Percentiles rank a stretch among this genome's conserved stretches.
These are phyloP conservation scores for Creolimax fragrantissima DNA, from an alignment of 78 protist genomes.

Conservation along the genomic window DNA sequence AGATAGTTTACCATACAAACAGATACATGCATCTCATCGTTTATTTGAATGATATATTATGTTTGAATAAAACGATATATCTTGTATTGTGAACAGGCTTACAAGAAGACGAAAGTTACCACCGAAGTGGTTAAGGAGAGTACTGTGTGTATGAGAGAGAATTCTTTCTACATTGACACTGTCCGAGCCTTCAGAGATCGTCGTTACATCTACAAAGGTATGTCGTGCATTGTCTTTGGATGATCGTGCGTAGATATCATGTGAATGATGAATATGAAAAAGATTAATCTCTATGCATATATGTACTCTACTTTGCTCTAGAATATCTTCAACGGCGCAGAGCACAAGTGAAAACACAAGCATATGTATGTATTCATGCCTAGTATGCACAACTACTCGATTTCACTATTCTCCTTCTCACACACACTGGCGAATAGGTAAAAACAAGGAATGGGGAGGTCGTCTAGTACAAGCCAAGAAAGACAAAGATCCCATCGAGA, in stretches of 20 bases:
- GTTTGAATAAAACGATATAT: too few relatives aligned
- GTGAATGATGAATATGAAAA: not conserved
- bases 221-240: not conserved
- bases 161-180: conserved; percentile 94
- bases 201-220: conserved; percentile 83
- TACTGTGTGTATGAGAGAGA: conserved; percentile 97
- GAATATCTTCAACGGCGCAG: not conserved
- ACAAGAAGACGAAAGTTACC: conserved; percentile 44
- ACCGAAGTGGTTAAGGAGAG: conserved; percentile 28
- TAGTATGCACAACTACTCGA: too few relatives aligned
- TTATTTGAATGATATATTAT: too few relatives aligned
- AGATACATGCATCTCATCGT: too few relatives aligned
- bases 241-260: not conserved
- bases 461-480: conserved; percentile 42
- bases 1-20: too few relatives aligned
- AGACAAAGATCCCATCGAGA: not conserved
- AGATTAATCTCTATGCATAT: not conserved
- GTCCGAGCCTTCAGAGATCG: conserved; percentile 91
- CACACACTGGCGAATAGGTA: not conserved
- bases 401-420: too few relatives aligned
- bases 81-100: too few relatives aligned
- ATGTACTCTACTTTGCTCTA: not conserved
- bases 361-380: too few relatives aligned
- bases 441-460: conserved; percentile 64
- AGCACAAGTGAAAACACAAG: not conserved